Conservation (phyloP, 2,329 filamentous ascomycete genomes). For the Pestalotiopsis fici region DNA sequence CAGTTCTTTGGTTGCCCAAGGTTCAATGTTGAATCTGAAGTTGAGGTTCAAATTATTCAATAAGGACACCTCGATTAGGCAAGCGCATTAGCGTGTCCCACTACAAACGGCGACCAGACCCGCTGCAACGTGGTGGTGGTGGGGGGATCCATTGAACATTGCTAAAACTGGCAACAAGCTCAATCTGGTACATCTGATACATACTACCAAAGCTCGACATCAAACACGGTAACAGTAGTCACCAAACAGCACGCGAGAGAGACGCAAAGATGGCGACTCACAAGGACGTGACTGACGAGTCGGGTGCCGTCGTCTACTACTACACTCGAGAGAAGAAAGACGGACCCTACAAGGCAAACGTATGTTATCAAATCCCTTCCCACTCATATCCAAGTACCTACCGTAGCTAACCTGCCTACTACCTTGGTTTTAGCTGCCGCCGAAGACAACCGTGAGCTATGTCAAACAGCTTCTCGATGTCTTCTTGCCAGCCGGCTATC, state of each 20-base stretch:
- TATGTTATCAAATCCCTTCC: neutral
- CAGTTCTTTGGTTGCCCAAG: neutral
- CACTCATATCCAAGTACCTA: no score
- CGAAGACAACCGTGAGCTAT: conserved; percentile 19
- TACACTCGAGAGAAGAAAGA: conserved; percentile 58
- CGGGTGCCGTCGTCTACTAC: conserved; percentile 20
- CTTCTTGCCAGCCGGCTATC: conserved; percentile 87
- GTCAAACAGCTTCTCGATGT: conserved; percentile 58
- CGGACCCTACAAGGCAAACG: conserved; percentile 29
- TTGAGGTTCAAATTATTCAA: neutral
- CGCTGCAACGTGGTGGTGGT: no score
- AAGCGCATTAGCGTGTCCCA: conserved; percentile 1
- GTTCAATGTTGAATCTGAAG: neutral
- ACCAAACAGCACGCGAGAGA: neutral
- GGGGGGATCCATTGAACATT: no score
- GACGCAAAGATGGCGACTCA: conserved; percentile 14
- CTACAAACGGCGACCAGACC: neutral
- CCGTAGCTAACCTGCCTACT: neutral
- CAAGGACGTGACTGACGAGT: conserved; percentile 25
- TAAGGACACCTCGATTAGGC: neutral
- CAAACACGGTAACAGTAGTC: neutral
- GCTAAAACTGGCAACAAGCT: neutral
- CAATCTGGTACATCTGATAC: neutral
- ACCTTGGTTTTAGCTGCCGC: conserved; percentile 11
- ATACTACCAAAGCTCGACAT: neutral